A percentile compares a stretch with the other conserved stretches of the same genome.
phyloP scores from a whole-genome alignment of 306 rosid genomes.

The Myrica gale region DNA sequence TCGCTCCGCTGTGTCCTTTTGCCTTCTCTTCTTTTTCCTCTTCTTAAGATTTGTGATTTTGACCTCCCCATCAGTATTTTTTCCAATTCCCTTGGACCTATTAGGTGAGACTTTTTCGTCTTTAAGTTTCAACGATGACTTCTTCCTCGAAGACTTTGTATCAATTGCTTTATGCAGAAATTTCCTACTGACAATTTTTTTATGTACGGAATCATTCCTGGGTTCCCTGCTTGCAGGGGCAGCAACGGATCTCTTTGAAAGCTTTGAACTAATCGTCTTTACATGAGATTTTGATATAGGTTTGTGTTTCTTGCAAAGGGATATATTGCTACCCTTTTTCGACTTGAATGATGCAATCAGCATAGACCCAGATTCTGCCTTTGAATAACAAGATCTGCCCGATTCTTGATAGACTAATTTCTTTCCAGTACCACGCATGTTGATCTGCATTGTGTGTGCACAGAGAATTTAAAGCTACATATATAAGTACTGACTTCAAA shows the following conservation, averaged over 20 bases:
- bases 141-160: conserved; percentile 44
- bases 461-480: conserved; percentile 30
- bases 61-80: conserved; percentile 36
- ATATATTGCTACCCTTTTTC: conserved; percentile 36
- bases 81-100: conserved; percentile 31
- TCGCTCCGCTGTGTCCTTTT: conserved; percentile 42
- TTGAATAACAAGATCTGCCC: conserved; percentile 39
- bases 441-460: conserved; percentile 31
- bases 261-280: conserved; percentile 33
- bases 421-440: conserved; percentile 55
- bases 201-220: conserved; percentile 32
- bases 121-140: conserved; percentile 34
- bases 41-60: conserved; percentile 40
- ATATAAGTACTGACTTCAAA: conserved; percentile 5
- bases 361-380: conserved; percentile 37
- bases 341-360: conserved; percentile 33
- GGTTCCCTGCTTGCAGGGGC: conserved; percentile 40
- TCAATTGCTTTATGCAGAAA: conserved; percentile 20
- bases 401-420: conserved; percentile 40
- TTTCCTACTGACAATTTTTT: conserved; percentile 33
- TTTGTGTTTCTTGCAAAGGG: conserved; percentile 43
- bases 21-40: conserved; percentile 48
- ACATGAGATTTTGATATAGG: conserved; percentile 39
- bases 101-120: conserved; percentile 32
- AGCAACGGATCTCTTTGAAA: conserved; percentile 35